phyloP scores from a whole-genome alignment of 192 early-diverging fungal species.

The Endogone sp. region DNA sequence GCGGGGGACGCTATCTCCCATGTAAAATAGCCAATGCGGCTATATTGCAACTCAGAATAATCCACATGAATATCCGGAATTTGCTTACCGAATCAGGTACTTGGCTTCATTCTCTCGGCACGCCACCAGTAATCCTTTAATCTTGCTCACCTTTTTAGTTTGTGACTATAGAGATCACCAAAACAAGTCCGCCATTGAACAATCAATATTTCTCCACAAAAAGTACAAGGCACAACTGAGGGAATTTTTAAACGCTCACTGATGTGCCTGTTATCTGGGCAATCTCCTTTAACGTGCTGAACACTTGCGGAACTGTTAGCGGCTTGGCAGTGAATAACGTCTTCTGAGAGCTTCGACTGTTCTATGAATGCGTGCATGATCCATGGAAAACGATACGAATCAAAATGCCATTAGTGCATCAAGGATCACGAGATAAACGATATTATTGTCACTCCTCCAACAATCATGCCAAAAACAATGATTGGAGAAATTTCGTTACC shows the following conservation, averaged over 20 bases:
- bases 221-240: not conserved
- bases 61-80: too few species aligned
- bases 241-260: conserved; percentile 32
- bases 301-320: conserved; percentile 76
- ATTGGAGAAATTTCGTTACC: conserved; percentile 22
- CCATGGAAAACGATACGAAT: not conserved
- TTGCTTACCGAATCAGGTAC: conserved; percentile 69
- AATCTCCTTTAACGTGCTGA: conserved; percentile 84
- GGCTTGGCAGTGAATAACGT: conserved; percentile 81
- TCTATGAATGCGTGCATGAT: conserved; percentile 21
- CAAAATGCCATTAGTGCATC: not conserved
- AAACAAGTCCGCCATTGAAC: too few species aligned
- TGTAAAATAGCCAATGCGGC: too few species aligned
- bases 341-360: conserved; percentile 77
- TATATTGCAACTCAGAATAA: conserved; percentile 1
- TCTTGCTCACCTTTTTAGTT: conserved; percentile 70
- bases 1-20: too few species aligned
- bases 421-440: not conserved
- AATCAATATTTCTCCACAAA: not conserved
- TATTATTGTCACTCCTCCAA: not conserved
- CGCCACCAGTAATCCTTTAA: conserved; percentile 68
- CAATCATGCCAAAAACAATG: not conserved
- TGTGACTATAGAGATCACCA: conserved; percentile 58
- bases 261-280: conserved; percentile 71
- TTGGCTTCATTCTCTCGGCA: conserved; percentile 81